These are phyloP conservation scores for Aspergillus sclerotiicarbonarius DNA, from an alignment of 495 filamentous ascomycete species.

Conservation along the genomic window DNA sequence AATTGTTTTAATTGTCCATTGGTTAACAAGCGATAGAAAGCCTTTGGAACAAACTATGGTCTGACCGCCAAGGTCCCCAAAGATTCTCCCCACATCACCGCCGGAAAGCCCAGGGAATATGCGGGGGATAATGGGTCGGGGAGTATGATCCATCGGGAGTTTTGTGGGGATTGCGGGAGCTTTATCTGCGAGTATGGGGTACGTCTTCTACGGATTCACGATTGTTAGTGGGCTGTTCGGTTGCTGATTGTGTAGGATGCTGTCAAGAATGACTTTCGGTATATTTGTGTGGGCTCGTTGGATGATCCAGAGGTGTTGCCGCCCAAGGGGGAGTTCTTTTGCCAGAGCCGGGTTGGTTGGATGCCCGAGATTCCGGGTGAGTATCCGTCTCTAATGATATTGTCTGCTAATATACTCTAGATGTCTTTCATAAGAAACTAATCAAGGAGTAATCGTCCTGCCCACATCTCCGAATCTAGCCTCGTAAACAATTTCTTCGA, in stretches of 20 bases:
- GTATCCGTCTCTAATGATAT: slow-evolving; percentile 19
- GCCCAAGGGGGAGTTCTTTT: slow-evolving; percentile 72
- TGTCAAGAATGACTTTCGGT: slow-evolving; percentile 57
- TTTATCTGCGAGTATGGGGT: slow-evolving; percentile 65
- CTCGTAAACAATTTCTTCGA: neutral
- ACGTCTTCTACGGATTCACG: slow-evolving; percentile 12
- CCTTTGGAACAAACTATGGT: slow-evolving; percentile 63
- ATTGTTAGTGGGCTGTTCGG: no score
- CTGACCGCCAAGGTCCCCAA: slow-evolving; percentile 61
- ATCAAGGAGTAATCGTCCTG: slow-evolving; percentile 47
- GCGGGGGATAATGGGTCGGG: slow-evolving; percentile 58
- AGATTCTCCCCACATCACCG: slow-evolving; percentile 39
- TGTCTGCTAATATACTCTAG: no score
- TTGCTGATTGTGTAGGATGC: slow-evolving; percentile 38
- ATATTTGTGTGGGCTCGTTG: slow-evolving; percentile 63
- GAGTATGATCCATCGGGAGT: slow-evolving; percentile 55
- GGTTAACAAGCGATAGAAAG: slow-evolving; percentile 36
- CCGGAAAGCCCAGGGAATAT: slow-evolving; percentile 47
- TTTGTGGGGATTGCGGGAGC: slow-evolving; percentile 61
- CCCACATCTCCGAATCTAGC: neutral
- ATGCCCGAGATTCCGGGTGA: slow-evolving; percentile 61
- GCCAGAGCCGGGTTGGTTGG: slow-evolving; percentile 55
- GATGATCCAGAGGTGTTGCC: slow-evolving; percentile 59
- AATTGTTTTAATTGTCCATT: no score
- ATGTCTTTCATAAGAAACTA: slow-evolving; percentile 58